A percentile compares a stretch with the other conserved stretches of the same genome.
These are phyloP conservation scores for Calocera cornea DNA, from an alignment of 768 basidiomycete genomes.

Conservation along the genomic window DNA sequence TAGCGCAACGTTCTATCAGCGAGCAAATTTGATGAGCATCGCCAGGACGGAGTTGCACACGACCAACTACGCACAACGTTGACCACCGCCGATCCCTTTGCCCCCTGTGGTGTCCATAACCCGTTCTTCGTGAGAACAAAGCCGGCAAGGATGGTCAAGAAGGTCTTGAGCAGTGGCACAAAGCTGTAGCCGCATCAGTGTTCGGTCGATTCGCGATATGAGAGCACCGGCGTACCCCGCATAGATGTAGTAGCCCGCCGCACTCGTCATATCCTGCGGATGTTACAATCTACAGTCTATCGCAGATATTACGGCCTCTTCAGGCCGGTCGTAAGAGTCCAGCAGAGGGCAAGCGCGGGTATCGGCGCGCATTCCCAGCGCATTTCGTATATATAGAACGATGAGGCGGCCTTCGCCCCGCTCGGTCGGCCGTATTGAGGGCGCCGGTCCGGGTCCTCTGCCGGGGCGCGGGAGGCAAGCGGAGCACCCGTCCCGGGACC, in stretches of 20 bases:
- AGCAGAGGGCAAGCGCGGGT: neutral
- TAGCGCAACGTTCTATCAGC: constrained; percentile 28
- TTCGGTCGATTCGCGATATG: neutral
- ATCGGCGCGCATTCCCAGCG: neutral
- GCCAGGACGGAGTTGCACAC: neutral
- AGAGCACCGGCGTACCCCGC: neutral
- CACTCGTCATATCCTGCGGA: neutral
- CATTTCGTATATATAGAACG: neutral
- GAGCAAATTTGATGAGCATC: neutral
- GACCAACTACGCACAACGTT: neutral
- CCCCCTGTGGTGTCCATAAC: neutral
- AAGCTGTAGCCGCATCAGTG: neutral
- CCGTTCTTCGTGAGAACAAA: neutral
- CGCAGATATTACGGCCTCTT: neutral
- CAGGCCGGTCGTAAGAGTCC: neutral
- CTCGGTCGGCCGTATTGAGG: neutral
- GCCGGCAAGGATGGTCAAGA: neutral
- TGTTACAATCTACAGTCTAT: neutral
- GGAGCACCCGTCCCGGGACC: too few species aligned
- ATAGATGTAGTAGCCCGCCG: constrained; percentile 2
- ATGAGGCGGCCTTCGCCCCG: neutral
- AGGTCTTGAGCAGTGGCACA: neutral
- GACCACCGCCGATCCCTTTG: neutral
- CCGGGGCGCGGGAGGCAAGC: too few species aligned
- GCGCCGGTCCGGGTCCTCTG: too few species aligned